A percentile compares a stretch with the other conserved stretches of the same genome.
Evolutionary conservation across 2,329 filamentous ascomycete genomes (phyloP).

Genomic region (Acarospora socialis): DNA sequence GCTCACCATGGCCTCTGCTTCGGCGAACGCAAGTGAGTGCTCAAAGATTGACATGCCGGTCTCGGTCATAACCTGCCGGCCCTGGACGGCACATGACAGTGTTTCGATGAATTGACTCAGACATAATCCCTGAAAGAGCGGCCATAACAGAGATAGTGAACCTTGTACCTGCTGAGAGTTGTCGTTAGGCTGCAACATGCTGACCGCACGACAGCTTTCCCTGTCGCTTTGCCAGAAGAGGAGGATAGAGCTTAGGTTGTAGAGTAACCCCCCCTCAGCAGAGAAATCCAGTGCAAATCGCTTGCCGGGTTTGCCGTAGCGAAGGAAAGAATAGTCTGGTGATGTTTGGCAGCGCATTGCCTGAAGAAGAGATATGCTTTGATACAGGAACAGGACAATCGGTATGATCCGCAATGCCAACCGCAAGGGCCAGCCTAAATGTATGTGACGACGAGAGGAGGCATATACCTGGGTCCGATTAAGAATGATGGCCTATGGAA

Average conservation of each 20-base stretch:
- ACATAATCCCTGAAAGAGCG: conserved; percentile 38
- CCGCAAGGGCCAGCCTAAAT: conserved; percentile 57
- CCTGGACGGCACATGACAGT: conserved; percentile 74
- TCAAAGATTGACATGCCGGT: conserved; percentile 95
- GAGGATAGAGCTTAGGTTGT: conserved; percentile 55
- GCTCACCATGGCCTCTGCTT: conserved; percentile 78
- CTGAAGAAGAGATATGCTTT: conserved; percentile 58
- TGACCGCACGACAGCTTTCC: conserved; percentile 58
- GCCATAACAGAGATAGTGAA: conserved; percentile 54
- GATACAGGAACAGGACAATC: conserved; percentile 52
- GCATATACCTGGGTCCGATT: conserved; percentile 92
- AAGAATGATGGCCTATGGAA: conserved; percentile 55
- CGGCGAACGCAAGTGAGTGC: conserved; percentile 87
- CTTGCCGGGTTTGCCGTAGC: conserved; percentile 54
- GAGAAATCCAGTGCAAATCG: conserved; percentile 55
- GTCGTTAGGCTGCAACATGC: conserved; percentile 49
- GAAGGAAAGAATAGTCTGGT: conserved; percentile 51
- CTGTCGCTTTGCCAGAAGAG: conserved; percentile 61
- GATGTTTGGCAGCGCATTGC: conserved; percentile 89
- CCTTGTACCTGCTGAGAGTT: conserved; percentile 49
- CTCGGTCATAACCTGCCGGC: conserved; percentile 63
- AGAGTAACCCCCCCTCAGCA: conserved; percentile 53
- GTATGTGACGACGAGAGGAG: conserved; percentile 67
- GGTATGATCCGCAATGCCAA: conserved; percentile 56
- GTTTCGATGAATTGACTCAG: conserved; percentile 81